Base-by-base conservation (phyloP, 1,284 basidiomycete species). In the Pyrrhoderma noxium region DNA sequence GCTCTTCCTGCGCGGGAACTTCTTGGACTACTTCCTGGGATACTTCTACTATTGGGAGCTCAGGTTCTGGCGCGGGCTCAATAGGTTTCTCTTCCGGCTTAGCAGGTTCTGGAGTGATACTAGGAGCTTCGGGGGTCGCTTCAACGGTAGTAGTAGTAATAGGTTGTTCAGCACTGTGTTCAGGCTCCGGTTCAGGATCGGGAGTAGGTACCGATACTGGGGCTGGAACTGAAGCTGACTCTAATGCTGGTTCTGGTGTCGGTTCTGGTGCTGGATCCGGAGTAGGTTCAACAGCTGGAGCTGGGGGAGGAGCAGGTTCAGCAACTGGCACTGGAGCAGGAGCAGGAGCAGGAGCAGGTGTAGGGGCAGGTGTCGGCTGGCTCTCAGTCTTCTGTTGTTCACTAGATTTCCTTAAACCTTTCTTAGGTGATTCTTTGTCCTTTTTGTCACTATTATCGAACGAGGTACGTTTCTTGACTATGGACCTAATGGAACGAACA, bases 131-230 rank as follows among this genome's bases (percentile, higher is more conserved):
- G 22, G 50, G 23, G 41, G 45, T 51, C n/a, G 45, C 42, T 8
- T 39, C 23, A 3, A 58, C 56, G 40, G 55, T 58, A 25, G 58
- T 52, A 13, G 57, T 52, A 9, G 49, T 52, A 2, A 55, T 35
- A 21, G 40, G 46, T 11, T 16, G 42, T 18, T 54, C 56, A 13
- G 34, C 27, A 13, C 25, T n/a, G 8, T 23, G 21, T 5, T 51
- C 36, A 14, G 8, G 16, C 19, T 45, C 47, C n/a, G 54, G 14
- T 11, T 16, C 45, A 35, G 51, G 44, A 27, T 5, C 27, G n/a
- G n/a, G n/a, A n/a, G n/a, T n/a, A n/a, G n/a, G n/a, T n/a, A n/a
- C n/a, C n/a, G n/a, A 9, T 11, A 16, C 36, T 11, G 48, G 35
- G 3, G 35, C 43, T n/a, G 47, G 46, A 22, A 31, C 45, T 8